Conservation (phyloP, 352 stramenopile genomes). For the Phytophthora crassamura region DNA sequence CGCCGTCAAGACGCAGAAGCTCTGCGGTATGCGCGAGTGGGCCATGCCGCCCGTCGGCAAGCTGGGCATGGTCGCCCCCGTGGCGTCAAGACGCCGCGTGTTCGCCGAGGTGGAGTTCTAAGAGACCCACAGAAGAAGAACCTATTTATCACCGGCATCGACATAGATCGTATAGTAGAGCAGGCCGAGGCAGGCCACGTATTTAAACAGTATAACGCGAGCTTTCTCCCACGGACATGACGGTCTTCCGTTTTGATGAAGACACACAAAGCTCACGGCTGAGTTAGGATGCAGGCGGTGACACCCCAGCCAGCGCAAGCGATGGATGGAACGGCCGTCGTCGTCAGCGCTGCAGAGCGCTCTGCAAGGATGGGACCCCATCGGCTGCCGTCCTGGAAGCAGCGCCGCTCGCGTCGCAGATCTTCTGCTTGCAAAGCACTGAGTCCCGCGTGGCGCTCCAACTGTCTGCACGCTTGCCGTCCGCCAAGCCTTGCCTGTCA, state of each 20-base stretch:
- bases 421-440: slow-evolving; percentile 10
- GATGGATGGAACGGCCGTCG: slow-evolving; percentile 20
- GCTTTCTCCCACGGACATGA: slow-evolving; percentile 3
- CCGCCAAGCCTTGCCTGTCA: not conserved
- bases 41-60: slow-evolving; percentile 51
- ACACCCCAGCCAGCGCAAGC: slow-evolving; percentile 8
- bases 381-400: not conserved
- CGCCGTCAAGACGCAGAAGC: slow-evolving; percentile 65
- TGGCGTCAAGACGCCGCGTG: slow-evolving; percentile 65
- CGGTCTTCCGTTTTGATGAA: slow-evolving; percentile 1
- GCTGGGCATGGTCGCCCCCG: slow-evolving; percentile 40
- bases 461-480: slow-evolving; percentile 26
- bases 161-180: slow-evolving; percentile 40
- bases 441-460: slow-evolving; percentile 12
- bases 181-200: slow-evolving; percentile 26
- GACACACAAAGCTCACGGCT: not conserved
- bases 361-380: slow-evolving; percentile 21
- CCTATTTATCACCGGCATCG: slow-evolving; percentile 35
- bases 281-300: slow-evolving; percentile 6
- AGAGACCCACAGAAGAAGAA: slow-evolving; percentile 9
- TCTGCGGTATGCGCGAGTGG: slow-evolving; percentile 58
- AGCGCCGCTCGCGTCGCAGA: slow-evolving; percentile 17
- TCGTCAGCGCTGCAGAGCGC: slow-evolving; percentile 14
- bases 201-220: slow-evolving; percentile 43
- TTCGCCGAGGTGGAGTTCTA: slow-evolving; percentile 85